Evolutionary conservation across 148 eudicot genomes (phyloP), one percentile per base, ranked within the genome.

Genomic region (Fallopia convolvulus): DNA sequence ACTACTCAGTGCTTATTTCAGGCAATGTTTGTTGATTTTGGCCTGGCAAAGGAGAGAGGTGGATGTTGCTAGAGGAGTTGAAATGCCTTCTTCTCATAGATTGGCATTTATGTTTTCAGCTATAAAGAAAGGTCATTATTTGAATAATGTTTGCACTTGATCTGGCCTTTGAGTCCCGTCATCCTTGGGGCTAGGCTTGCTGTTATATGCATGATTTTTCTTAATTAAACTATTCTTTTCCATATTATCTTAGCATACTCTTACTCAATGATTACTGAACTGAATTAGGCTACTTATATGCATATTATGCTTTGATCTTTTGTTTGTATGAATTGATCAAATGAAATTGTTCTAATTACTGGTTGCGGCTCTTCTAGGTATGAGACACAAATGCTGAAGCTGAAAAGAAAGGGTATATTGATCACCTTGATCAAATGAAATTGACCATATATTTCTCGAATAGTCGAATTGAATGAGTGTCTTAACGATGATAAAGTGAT

Each of bases 311-410:
- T 70, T 70, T 18, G 46, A 33, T 23, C 11, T 18, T 73, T 42
- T 47, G 17, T 73, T n/a, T 42, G 53, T 73, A 47, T 11, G 12
- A n/a, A 26, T 63, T 63, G 70, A 23, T 65, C 12, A 32, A 46
- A 11, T 21, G 33, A 73, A 73, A 47, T 73, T 73, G 68, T 33
- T 17, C 40, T 21, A 26, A 39, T 41, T 18, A 56, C 10, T 63
- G 49, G 4, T 14, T 76, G 47, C 63, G 42, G 20, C 55, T 42
- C 47, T 74, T 77, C 6, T 79, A 95, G 99, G 90, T 95, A 80
- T 83, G 99, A 95, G 99, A 95, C 84, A 95, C 99, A 75, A 95
- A 95, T 66, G 97, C 97, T 18, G 99, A 95, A 80, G 97, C 99
- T 74, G 99, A 95, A 83, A 92, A 91, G 86, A 82, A 89, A 83